Conservation (phyloP, 495 filamentous ascomycete genomes). For the Daldinia loculata region DNA sequence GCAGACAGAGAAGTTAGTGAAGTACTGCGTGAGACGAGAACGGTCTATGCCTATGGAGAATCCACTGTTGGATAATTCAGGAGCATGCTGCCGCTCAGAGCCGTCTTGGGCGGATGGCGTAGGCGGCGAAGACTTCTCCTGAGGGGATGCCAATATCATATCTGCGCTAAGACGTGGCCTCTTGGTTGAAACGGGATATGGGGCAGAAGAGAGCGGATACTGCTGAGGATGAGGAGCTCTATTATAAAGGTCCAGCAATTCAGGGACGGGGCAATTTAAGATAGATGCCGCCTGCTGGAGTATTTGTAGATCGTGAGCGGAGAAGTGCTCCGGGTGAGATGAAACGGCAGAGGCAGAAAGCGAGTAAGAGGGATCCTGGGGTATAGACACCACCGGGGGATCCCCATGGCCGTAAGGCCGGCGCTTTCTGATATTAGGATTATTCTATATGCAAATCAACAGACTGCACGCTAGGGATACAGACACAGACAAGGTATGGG, state of each 20-base stretch:
- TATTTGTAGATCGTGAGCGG: constrained; percentile 52
- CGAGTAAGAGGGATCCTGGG: constrained; percentile 48
- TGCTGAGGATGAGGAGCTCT: constrained; percentile 41
- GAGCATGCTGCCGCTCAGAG: constrained; percentile 35
- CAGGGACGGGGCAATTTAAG: constrained; percentile 42
- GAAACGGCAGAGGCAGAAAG: constrained; percentile 44
- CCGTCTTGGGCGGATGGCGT: constrained; percentile 39
- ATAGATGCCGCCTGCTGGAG: constrained; percentile 47
- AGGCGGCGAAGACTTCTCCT: constrained; percentile 51
- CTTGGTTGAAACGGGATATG: constrained; percentile 45
- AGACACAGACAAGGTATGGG: constrained; percentile 32
- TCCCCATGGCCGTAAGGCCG: constrained; percentile 56
- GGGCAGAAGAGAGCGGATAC: constrained; percentile 25
- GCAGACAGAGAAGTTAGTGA: constrained; percentile 52
- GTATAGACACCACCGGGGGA: constrained; percentile 50
- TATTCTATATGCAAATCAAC: constrained; percentile 60
- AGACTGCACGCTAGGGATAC: constrained; percentile 49
- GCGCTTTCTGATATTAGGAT: constrained; percentile 58
- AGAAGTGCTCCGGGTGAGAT: constrained; percentile 44
- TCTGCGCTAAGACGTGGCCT: constrained; percentile 49
- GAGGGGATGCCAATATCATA: constrained; percentile 38
- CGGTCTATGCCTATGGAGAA: constrained; percentile 46
- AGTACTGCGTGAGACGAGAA: constrained; percentile 49
- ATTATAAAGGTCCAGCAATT: constrained; percentile 44
- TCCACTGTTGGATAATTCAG: constrained; percentile 32